Percentiles rank a stretch among this genome's conserved stretches.
phyloP scores from a whole-genome alignment of 208 protist genomes.

The Acanthamoeba castellanii region DNA sequence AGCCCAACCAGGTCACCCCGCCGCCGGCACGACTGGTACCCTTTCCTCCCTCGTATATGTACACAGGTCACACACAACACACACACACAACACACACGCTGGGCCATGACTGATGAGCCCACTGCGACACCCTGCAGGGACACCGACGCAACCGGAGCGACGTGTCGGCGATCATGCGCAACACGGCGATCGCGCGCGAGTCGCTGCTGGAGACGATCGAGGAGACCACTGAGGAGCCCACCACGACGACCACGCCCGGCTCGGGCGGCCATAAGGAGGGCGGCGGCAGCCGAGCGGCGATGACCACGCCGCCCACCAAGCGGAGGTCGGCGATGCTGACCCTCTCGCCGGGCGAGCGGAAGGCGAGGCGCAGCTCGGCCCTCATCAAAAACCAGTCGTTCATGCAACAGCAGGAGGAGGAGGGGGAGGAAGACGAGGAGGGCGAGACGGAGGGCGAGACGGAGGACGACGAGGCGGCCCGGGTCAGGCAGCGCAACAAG shows the following conservation, averaged over 20 bases:
- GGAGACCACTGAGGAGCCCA: background rate
- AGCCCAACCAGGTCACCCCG: background rate
- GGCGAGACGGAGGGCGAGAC: background rate
- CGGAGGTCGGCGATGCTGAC: background rate
- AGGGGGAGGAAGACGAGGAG: background rate
- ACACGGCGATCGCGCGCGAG: background rate
- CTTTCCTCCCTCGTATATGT: background rate
- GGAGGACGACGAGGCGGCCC: conserved; percentile 14
- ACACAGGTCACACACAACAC: background rate
- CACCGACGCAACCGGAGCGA: conserved; percentile 36
- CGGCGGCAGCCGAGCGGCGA: background rate
- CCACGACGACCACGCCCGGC: background rate
- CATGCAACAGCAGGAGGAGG: background rate
- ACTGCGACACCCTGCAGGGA: background rate
- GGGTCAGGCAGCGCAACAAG: conserved; percentile 5
- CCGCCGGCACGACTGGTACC: background rate
- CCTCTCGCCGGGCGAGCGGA: background rate
- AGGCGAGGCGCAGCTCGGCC: conserved; percentile 8
- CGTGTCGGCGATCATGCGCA: conserved; percentile 30
- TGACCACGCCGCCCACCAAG: background rate
- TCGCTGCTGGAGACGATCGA: background rate
- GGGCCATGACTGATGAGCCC: too few species aligned
- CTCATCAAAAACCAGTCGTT: background rate
- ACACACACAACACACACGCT: too few species aligned
- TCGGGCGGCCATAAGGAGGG: too few species aligned